A percentile compares a stretch with the other conserved stretches of the same genome.
Evolutionary conservation across 2,329 filamentous ascomycete species (phyloP).

Genomic region (Stemphylium vesicarium): DNA sequence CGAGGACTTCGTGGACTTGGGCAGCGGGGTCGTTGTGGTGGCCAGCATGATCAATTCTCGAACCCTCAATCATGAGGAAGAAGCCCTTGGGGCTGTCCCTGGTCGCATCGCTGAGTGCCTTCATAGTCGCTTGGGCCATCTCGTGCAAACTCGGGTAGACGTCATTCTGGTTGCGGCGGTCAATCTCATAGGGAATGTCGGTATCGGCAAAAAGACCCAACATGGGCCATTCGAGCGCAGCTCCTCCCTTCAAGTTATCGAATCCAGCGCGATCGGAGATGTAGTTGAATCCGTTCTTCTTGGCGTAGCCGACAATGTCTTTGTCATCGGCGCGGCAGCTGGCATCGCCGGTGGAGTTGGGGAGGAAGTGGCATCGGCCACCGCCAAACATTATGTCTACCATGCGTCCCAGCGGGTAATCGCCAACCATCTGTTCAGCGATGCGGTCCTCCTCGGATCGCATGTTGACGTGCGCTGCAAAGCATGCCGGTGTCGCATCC

Average conservation of each 20-base stretch:
- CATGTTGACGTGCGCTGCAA: conserved; percentile 83
- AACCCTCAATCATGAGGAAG: conserved; percentile 98
- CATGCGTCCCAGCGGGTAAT: conserved; percentile 82
- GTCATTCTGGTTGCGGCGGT: conserved; percentile 78
- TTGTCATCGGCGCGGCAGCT: conserved; percentile 81
- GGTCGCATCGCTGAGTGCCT: conserved; percentile 80
- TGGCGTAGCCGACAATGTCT: conserved; percentile 76
- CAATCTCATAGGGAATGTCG: conserved; percentile 93
- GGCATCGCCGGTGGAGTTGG: conserved; percentile 73
- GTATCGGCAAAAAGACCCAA: conserved; percentile 82
- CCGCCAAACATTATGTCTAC: conserved; percentile 94
- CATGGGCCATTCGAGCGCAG: conserved; percentile 75
- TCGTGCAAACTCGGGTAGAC: conserved; percentile 88
- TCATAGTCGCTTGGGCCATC: conserved; percentile 85
- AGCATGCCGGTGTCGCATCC: conserved; percentile 95
- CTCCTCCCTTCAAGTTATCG: conserved; percentile 72
- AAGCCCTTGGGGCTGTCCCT: conserved; percentile 87
- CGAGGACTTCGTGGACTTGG: conserved; percentile 82
- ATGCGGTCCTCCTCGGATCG: conserved; percentile 87
- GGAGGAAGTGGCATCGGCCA: conserved; percentile 89
- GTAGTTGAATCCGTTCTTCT: conserved; percentile 82
- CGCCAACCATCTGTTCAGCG: conserved; percentile 88
- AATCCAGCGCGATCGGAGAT: conserved; percentile 75
- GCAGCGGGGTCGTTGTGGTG: conserved; percentile 63
- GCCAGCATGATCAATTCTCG: conserved; percentile 93